Percentiles rank a stretch among this genome's conserved stretches.
Evolutionary conservation across 2,329 filamentous ascomycete genomes (phyloP).

Genomic region (Onygenales sp.): DNA sequence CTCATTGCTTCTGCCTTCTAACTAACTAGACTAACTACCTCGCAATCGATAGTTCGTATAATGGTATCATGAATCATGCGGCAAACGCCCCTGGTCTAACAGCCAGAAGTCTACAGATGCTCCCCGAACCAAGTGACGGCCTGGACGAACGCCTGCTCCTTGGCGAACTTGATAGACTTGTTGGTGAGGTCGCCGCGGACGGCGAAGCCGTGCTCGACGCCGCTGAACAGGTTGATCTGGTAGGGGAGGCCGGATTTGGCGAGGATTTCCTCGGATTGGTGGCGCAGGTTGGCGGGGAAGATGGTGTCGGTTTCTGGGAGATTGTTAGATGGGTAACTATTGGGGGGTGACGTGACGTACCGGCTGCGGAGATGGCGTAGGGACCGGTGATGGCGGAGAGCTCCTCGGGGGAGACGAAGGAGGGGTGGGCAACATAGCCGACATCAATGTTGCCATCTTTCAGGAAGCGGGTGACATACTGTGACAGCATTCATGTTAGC

Average conservation of each 20-base stretch:
- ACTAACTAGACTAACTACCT: too few species aligned
- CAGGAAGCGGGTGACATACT: conserved; percentile 63
- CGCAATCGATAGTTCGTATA: too few species aligned
- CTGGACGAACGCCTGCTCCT: conserved; percentile 67
- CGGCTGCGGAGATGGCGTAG: conserved; percentile 53
- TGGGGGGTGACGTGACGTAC: conserved; percentile 21
- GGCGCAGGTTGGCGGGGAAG: conserved; percentile 48
- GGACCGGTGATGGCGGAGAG: conserved; percentile 57
- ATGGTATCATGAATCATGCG: too few species aligned
- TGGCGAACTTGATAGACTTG: conserved; percentile 52
- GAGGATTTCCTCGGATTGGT: conserved; percentile 50
- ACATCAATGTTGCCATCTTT: conserved; percentile 54
- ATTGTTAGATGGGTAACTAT: too few species aligned
- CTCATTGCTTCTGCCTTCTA: too few species aligned
- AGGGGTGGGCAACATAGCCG: conserved; percentile 68
- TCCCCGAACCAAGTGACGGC: conserved; percentile 55
- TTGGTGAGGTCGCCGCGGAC: conserved; percentile 53
- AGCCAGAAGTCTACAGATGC: conserved; percentile 1
- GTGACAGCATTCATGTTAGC: background rate
- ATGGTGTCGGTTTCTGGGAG: conserved; percentile 46
- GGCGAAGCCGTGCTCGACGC: conserved; percentile 62
- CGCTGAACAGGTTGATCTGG: conserved; percentile 63
- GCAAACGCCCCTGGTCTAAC: too few species aligned
- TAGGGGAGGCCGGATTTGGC: conserved; percentile 47
- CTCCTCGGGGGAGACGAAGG: conserved; percentile 60